phyloP scores from a whole-genome alignment of 768 basidiomycete species.

The Hericium coralloides region DNA sequence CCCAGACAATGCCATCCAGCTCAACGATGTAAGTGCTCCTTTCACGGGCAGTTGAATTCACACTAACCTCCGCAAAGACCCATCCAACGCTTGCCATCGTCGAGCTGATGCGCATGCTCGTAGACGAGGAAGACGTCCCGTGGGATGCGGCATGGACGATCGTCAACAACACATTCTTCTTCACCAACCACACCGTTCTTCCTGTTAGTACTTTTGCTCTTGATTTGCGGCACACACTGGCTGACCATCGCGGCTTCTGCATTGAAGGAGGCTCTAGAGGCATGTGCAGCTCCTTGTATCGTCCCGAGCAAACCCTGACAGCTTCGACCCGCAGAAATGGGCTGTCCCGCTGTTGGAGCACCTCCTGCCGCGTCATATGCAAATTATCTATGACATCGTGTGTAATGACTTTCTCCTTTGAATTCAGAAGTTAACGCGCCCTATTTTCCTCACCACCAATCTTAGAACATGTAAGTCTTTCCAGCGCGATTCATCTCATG shows the following conservation, averaged over 20 bases:
- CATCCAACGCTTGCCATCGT: constrained; percentile 94
- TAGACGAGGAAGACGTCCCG: constrained; percentile 83
- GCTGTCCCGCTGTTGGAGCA: constrained; percentile 78
- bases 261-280: constrained; percentile 63
- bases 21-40: constrained; percentile 65
- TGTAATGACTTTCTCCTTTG: background rate
- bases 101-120: constrained; percentile 85
- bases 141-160: constrained; percentile 89
- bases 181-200: constrained; percentile 92
- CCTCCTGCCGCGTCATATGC: constrained; percentile 82
- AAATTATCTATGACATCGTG: constrained; percentile 88
- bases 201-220: constrained; percentile 42
- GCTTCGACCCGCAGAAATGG: constrained; percentile 57
- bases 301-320: too few species aligned
- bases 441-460: background rate
- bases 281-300: background rate
- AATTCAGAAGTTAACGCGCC: constrained; percentile 22
- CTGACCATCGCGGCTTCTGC: background rate
- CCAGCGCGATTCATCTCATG: background rate
- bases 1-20: constrained; percentile 81
- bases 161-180: constrained; percentile 85
- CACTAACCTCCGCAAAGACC: constrained; percentile 39
- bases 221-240: background rate
- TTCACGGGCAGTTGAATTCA: background rate
- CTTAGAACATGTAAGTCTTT: constrained; percentile 40